phyloP scores from a whole-genome alignment of 305 asterid species.

The Solanum chacoense region DNA sequence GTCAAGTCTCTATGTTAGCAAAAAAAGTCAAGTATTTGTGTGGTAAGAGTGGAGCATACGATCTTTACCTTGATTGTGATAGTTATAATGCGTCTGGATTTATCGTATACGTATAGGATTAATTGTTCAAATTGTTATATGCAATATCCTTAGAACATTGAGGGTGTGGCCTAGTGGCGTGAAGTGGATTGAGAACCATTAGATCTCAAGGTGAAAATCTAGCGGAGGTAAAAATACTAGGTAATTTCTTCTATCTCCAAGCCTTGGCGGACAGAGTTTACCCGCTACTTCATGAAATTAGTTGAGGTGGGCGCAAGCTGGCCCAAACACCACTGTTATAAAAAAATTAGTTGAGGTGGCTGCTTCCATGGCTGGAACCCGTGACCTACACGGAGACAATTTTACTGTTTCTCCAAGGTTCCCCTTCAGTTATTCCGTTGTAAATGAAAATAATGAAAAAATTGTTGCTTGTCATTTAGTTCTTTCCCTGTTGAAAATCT shows the following conservation, averaged over 20 bases:
- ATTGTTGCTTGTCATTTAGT: not conserved
- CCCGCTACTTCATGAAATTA: not conserved
- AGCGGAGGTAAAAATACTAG: not conserved
- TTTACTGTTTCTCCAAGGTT: not conserved
- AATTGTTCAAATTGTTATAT: not conserved
- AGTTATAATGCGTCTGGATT: not conserved
- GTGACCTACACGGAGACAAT: not conserved
- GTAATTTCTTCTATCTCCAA: not conserved
- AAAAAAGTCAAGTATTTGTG: not conserved
- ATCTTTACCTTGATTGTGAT: not conserved
- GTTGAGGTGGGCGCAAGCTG: not conserved
- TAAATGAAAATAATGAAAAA: not conserved
- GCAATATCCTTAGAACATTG: not conserved
- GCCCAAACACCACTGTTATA: constrained; percentile 32
- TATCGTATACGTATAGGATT: not conserved
- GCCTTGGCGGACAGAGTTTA: not conserved
- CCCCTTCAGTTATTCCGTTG: not conserved
- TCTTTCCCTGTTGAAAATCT: not conserved
- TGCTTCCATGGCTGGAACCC: not conserved
- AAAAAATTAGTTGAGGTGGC: too few relatives aligned
- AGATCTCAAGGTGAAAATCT: not conserved
- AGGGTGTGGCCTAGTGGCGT: not conserved
- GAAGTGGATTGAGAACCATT: not conserved
- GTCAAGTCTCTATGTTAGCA: not conserved
- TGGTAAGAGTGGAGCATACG: not conserved